Base-by-base conservation (phyloP, 495 filamentous ascomycete genomes). In the Chaetomidium leptoderma region DNA sequence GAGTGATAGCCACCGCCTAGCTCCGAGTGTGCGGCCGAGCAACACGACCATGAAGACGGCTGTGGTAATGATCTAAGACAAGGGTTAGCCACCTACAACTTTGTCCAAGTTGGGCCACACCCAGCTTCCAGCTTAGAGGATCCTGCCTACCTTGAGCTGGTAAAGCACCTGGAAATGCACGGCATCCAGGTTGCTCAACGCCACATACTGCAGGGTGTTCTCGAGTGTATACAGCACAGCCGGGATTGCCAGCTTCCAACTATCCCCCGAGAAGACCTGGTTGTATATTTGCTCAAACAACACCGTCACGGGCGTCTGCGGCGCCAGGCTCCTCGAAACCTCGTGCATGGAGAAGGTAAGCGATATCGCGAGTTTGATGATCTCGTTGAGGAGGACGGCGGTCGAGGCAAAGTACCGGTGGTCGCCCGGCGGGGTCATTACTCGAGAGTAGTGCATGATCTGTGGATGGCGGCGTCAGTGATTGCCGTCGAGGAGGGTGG, bases 191-290 rank as follows among this genome's bases (percentile, higher is more conserved):
- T 98, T 97, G 57, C 88, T 88, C 21, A 97, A 81, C 2, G 90
- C 93, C 48, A 96, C 81, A 70, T 96, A 98, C 72, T 97, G 90
- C 19, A 98, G 74, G 4, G 86, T 88, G 67, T 95, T 97, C 65
- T 96, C 89, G 26, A 96, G 61, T 0, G 93, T 96, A 66, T 96
- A 97, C 3, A 97, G 78, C 40, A 83, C 79, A 8, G 91, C 93
- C 0, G 93, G 92, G 36, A 97, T 87, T 6, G 90, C 91, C 60
- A 98, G 68, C 71, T 97, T 97, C 93, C 93, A 98, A 64, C 90
- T 89, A 63, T 98, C 93, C n/a, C 87, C 85, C 3, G 88, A 86
- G 67, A 97, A 96, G 0, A 96, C 86, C 14, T 87, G 82, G 45
- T 78, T 81, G 62, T 81, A 86, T n/a, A 97, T 82, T 60, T 89